These are phyloP conservation scores for Ogataea paradorogensis DNA, from an alignment of 805 yeast species.

Conservation along the genomic window DNA sequence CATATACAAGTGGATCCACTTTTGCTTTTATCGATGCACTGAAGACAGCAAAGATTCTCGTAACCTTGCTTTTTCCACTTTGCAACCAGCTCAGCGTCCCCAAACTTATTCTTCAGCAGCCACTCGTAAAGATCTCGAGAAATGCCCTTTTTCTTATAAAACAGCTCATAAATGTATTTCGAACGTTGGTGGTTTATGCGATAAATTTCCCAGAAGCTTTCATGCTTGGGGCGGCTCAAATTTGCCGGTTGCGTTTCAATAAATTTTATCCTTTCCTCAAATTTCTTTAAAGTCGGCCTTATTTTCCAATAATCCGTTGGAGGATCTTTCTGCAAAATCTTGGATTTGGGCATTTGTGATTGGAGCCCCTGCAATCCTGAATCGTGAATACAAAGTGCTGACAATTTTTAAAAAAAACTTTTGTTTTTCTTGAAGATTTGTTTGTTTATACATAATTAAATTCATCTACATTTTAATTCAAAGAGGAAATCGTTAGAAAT, in stretches of 20 bases:
- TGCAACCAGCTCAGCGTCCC: constrained; percentile 70
- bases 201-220: constrained; percentile 66
- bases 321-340: constrained; percentile 38
- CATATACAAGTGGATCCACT: constrained; percentile 75
- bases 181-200: constrained; percentile 73
- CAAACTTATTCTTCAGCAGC: constrained; percentile 63
- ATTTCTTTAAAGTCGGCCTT: constrained; percentile 61
- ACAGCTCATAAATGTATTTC: constrained; percentile 69
- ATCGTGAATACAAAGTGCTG: too few species aligned
- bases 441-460: too few species aligned
- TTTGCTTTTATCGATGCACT: constrained; percentile 66
- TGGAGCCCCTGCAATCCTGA: too few species aligned
- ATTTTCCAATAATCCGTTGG: constrained; percentile 76
- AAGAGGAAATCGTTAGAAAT: background rate
- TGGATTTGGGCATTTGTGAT: constrained; percentile 7
- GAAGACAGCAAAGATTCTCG: constrained; percentile 79
- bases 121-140: constrained; percentile 68
- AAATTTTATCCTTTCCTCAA: constrained; percentile 55
- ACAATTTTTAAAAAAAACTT: too few species aligned
- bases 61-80: constrained; percentile 66
- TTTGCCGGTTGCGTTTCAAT: constrained; percentile 40
- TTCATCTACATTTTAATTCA: too few species aligned
- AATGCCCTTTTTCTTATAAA: constrained; percentile 67
- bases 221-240: constrained; percentile 48
- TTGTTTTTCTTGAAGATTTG: too few species aligned